Percentiles rank a stretch among this genome's conserved stretches.
phyloP scores from a whole-genome alignment of 164 flowering plant species.

The Litsea cubeba region DNA sequence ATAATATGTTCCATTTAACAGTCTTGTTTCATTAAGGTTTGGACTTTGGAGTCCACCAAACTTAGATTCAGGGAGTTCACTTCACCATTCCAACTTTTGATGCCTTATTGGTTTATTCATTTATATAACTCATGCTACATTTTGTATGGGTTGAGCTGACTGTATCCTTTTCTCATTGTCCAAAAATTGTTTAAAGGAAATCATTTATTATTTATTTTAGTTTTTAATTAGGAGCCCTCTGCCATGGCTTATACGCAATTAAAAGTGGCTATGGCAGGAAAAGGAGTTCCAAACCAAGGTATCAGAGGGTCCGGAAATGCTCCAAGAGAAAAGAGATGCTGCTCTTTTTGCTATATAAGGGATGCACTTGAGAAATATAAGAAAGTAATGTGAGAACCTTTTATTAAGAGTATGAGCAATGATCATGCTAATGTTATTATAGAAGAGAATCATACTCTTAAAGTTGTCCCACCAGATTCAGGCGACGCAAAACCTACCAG shows the following conservation, averaged over 20 bases:
- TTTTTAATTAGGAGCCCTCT: constrained; percentile 15
- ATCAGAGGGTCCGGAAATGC: constrained; percentile 46
- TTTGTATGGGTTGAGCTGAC: not conserved
- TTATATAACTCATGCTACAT: not conserved
- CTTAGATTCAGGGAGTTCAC: not conserved
- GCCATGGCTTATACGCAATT: constrained; percentile 63
- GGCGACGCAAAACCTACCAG: constrained; percentile 30
- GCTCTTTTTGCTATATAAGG: constrained; percentile 56
- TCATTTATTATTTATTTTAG: not conserved
- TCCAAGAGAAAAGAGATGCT: constrained; percentile 85
- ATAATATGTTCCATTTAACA: too few species aligned
- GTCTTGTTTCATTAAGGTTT: too few species aligned
- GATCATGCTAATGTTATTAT: constrained; percentile 19
- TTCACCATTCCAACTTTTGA: not conserved
- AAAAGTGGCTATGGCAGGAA: constrained; percentile 69
- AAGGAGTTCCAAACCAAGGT: constrained; percentile 68
- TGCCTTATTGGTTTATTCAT: not conserved
- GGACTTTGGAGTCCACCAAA: too few species aligned
- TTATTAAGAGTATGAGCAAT: constrained; percentile 21
- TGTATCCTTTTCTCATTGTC: not conserved
- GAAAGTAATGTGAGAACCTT: constrained; percentile 30
- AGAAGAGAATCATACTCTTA: constrained; percentile 47
- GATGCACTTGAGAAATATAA: constrained; percentile 48
- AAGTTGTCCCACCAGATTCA: constrained; percentile 25
- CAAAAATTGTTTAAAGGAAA: not conserved